Base-by-base conservation (phyloP, 1,284 basidiomycete genomes). In the Porogramme epimiltina region DNA sequence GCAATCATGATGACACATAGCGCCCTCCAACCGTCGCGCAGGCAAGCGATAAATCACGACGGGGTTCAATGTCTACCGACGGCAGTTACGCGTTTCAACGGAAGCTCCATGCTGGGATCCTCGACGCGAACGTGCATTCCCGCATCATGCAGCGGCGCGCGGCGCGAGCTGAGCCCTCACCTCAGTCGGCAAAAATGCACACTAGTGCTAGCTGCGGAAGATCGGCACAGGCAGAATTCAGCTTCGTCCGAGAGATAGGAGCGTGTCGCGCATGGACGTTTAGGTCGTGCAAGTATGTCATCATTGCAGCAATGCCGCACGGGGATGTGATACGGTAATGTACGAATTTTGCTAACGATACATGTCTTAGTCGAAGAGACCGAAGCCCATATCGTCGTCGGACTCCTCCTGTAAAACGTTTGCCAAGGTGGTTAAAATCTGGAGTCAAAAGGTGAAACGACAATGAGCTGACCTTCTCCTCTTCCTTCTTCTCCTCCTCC, bases 311-410 rank as follows among this genome's bases (percentile, higher is more conserved):
- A 43, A n/a, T 9, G 34, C 46, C 25, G 52, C 41, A 58, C 56
- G 49, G 46, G 44, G n/a, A 55, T 56, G 49, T 55, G 5, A 18
- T 16, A 37, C 34, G 34, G 34, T 37, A 37, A 59, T 39, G 42
- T 55, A 56, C 36, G 37, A 23, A n/a, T 52, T 56, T 56, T 51
- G 55, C 55, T 52, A 55, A 31, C 41, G 51, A 54, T 53, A 49
- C 57, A 54, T 16, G 39, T 38, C 52, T 83, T 87, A 95, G 79
- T 95, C 93, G 82, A 95, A 95, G 59, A 95, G 84, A 80, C 93
- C 93, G 76, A 95, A 95, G 79, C 93, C 89, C 89, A 92, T 91
- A 71, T 92, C 90, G 56, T 92, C 90, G 76, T 92, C 89, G 52
- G 89, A 91, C 70, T 92, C 90, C 73, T 91, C 89, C 87, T 91